A percentile compares a stretch with the other conserved stretches of the same genome.
phyloP scores from a whole-genome alignment of 2,329 filamentous ascomycete species.

The Aureobasidium mangrovei region DNA sequence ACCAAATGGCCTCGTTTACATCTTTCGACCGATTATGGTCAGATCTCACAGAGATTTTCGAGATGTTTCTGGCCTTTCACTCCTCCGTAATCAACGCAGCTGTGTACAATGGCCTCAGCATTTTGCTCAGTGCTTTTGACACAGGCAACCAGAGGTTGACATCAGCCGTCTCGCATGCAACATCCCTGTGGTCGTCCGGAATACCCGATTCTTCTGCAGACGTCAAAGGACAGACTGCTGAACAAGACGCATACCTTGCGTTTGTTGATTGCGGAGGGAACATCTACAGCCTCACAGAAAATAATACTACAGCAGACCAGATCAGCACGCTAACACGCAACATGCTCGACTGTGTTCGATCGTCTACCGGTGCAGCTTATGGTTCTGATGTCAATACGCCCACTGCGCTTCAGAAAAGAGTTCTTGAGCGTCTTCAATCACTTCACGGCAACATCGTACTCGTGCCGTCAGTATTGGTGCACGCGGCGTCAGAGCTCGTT shows the following conservation, averaged over 20 bases:
- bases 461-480: constrained; percentile 59
- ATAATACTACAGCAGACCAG: constrained; percentile 52
- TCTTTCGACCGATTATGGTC: constrained; percentile 69
- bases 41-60: constrained; percentile 61
- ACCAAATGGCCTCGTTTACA: constrained; percentile 56
- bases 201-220: constrained; percentile 20
- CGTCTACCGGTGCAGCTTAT: constrained; percentile 59
- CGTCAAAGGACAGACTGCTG: constrained; percentile 30
- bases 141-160: constrained; percentile 19
- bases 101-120: constrained; percentile 33
- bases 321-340: constrained; percentile 62
- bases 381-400: constrained; percentile 63
- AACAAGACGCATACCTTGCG: constrained; percentile 76
- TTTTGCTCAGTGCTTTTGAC: constrained; percentile 29
- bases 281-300: constrained; percentile 66
- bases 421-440: constrained; percentile 58
- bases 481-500: constrained; percentile 60
- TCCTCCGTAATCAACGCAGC: constrained; percentile 35
- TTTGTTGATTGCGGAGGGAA: constrained; percentile 70
- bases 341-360: constrained; percentile 60
- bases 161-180: constrained; percentile 22
- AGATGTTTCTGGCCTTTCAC: constrained; percentile 36
- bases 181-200: constrained; percentile 25
- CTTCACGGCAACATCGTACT: constrained; percentile 58
- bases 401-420: constrained; percentile 62